These are phyloP conservation scores for Gracilariopsis chorda DNA, from an alignment of 23 red algal genomes.

Conservation along the genomic window DNA sequence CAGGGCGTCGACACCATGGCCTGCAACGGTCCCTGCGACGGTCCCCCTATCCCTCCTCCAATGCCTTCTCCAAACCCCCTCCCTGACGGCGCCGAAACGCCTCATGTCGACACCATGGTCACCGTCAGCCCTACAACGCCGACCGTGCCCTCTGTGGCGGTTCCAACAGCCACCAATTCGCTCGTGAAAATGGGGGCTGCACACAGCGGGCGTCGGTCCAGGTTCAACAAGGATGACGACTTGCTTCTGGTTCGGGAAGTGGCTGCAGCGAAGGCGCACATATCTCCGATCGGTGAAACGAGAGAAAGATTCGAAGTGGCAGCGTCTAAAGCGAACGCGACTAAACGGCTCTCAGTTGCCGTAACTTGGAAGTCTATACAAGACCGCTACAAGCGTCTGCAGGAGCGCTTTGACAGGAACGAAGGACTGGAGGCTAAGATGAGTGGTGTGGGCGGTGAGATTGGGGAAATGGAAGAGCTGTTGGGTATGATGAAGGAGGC, in stretches of 20 bases:
- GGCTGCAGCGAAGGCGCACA: not conserved
- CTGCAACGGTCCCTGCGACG: too few relatives aligned
- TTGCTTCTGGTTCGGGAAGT: not conserved
- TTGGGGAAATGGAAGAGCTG: constrained; percentile 8
- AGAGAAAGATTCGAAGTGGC: not conserved
- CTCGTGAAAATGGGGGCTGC: not conserved
- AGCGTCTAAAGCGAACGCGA: constrained; percentile 2
- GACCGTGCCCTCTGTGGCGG: not conserved
- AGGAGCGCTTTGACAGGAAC: not conserved
- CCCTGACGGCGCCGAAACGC: not conserved
- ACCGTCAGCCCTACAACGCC: not conserved
- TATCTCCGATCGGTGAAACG: not conserved
- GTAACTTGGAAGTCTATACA: not conserved
- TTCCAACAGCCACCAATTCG: not conserved
- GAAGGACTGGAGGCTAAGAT: not conserved
- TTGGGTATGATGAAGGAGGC: not conserved
- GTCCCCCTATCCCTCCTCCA: too few relatives aligned
- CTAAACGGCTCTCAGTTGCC: not conserved
- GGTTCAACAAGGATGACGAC: not conserved
- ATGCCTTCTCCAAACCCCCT: not conserved
- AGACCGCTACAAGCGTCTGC: not conserved
- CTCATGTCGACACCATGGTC: not conserved
- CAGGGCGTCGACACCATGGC: too few relatives aligned
- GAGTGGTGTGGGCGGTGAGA: not conserved
- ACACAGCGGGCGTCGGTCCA: not conserved